Evolutionary conservation across 176 grass and related monocot genomes (phyloP).

Genomic region (Areca catechu): DNA sequence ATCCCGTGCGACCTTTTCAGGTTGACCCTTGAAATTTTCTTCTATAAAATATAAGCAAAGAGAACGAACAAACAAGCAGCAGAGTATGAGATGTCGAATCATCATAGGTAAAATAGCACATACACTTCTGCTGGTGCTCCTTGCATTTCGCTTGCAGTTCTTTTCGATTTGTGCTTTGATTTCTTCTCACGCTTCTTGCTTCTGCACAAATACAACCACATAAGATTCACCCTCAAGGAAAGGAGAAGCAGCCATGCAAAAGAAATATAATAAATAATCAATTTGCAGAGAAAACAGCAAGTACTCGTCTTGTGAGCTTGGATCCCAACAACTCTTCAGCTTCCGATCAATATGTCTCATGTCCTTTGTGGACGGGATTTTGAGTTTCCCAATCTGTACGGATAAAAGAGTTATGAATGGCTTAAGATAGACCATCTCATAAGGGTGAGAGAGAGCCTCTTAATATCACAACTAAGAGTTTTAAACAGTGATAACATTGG

Average conservation of each 20-base stretch:
- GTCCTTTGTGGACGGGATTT: conserved; percentile 45
- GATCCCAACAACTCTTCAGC: conserved; percentile 67
- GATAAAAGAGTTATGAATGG: conserved; percentile 5
- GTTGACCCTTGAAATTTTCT: no score
- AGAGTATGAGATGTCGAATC: no score
- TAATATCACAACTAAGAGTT: no score
- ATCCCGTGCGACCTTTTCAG: no score
- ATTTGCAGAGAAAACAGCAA: background rate
- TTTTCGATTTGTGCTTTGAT: conserved; percentile 75
- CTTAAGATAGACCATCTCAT: no score
- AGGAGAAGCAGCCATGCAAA: background rate
- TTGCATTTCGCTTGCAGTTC: conserved; percentile 41
- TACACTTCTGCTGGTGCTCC: background rate
- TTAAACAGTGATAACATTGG: no score
- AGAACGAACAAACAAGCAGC: no score
- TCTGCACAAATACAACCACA: conserved; percentile 8
- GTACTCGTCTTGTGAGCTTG: conserved; percentile 61
- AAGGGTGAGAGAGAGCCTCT: no score
- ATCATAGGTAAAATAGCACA: no score
- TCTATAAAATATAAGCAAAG: no score
- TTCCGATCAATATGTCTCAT: conserved; percentile 63
- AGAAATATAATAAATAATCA: no score
- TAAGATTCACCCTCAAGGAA: background rate
- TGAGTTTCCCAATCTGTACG: conserved; percentile 40
- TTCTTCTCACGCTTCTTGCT: conserved; percentile 72